Percentiles rank a stretch among this genome's conserved stretches.
Conservation (phyloP, 2,329 filamentous ascomycete species). For the Fusarium kyushuense region DNA sequence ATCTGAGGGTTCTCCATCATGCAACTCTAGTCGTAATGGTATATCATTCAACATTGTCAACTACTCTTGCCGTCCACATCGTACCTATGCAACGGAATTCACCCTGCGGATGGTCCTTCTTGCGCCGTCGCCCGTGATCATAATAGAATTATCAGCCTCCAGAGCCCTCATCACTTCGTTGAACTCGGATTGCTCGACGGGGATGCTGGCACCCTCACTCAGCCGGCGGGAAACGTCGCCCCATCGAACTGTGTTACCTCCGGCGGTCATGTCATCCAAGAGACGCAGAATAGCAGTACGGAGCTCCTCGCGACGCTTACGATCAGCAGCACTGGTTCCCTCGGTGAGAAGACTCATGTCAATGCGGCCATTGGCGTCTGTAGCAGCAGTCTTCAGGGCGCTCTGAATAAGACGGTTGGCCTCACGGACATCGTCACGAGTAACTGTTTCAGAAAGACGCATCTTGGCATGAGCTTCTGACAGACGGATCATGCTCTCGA, state of each 20-base stretch:
- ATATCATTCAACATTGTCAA: conserved; percentile 44
- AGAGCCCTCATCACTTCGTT: conserved; percentile 81
- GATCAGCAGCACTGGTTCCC: conserved; percentile 89
- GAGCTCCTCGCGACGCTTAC: conserved; percentile 84
- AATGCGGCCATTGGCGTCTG: conserved; percentile 90
- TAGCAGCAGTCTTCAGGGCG: conserved; percentile 97
- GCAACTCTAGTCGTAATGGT: conserved; percentile 33
- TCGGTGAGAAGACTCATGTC: conserved; percentile 97
- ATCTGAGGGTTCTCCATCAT: conserved; percentile 32
- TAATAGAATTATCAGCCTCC: conserved; percentile 86
- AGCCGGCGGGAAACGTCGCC: conserved; percentile 81
- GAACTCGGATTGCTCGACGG: conserved; percentile 84
- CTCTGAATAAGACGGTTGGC: conserved; percentile 93
- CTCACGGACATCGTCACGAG: conserved; percentile 85
- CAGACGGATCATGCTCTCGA: conserved; percentile 98
- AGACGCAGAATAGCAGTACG: conserved; percentile 81
- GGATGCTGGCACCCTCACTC: conserved; percentile 75
- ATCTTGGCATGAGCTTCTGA: conserved; percentile 98
- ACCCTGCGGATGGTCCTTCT: conserved; percentile 85
- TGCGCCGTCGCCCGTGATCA: conserved; percentile 85
- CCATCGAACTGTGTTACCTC: conserved; percentile 77
- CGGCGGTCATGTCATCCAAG: conserved; percentile 82
- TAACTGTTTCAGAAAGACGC: conserved; percentile 83
- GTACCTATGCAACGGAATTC: conserved; percentile 52
- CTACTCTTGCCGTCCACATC: conserved; percentile 3